These are phyloP conservation scores for Kingdonia uniflora DNA, from an alignment of 164 flowering plant species.

Conservation along the genomic window DNA sequence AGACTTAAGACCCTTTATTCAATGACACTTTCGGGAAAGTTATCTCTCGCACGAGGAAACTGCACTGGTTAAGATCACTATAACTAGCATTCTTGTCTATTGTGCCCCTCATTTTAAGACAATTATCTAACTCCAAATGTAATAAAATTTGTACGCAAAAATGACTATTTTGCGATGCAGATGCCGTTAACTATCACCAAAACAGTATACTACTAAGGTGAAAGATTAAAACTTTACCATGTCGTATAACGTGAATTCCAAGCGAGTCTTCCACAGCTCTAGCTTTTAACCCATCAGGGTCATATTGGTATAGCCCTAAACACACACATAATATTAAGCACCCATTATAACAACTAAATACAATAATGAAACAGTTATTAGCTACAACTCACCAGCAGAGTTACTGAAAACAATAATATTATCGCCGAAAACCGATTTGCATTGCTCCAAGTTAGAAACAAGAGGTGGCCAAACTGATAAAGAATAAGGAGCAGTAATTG, in stretches of 20 bases:
- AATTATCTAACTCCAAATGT: background rate
- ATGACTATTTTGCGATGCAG: background rate
- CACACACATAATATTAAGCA: constrained; percentile 1
- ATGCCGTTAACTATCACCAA: background rate
- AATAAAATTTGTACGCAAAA: background rate
- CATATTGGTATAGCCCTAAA: constrained; percentile 59
- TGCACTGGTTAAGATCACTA: too few relatives aligned
- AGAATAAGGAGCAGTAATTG: constrained; percentile 74
- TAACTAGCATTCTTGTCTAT: background rate
- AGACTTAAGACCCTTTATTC: too few relatives aligned
- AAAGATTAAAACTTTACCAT: constrained; percentile 30
- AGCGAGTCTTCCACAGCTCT: constrained; percentile 43
- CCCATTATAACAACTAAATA: background rate
- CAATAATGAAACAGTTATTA: background rate
- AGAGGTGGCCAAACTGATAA: constrained; percentile 40
- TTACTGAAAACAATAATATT: constrained; percentile 75
- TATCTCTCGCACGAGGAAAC: too few relatives aligned
- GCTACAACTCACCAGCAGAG: constrained; percentile 35
- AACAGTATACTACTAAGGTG: too few relatives aligned
- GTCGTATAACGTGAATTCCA: constrained; percentile 70
- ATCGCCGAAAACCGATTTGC: constrained; percentile 63
- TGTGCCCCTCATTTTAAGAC: background rate
- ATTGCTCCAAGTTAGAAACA: background rate
- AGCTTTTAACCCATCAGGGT: constrained; percentile 68
- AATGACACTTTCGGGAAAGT: too few relatives aligned